Base-by-base conservation (phyloP, 2,329 filamentous ascomycete species). In the Xylariomycetidae sp. region DNA sequence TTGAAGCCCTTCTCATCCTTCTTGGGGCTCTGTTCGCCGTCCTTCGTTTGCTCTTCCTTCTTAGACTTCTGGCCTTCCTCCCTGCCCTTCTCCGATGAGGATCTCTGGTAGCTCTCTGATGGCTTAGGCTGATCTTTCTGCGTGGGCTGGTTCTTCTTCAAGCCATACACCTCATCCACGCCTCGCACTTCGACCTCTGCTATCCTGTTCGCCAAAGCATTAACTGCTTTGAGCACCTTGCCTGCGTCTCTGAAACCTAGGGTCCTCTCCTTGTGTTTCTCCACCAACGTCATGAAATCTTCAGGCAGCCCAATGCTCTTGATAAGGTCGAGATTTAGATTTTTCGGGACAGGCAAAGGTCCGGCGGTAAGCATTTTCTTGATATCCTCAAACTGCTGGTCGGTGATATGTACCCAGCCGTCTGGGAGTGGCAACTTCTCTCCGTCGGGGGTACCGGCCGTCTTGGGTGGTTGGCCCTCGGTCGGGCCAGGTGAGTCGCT, bases 401-500 rank as follows among this genome's bases (percentile, higher is more conserved):
- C 45, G 23, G 23, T 37, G 4, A 56, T 37, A 32, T 53, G 27
- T 5, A 53, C 48, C 54, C 54, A 58, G 15, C 53, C 56, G 16
- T 52, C 44, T 10, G 48, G 51, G 14, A 55, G 39, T 2, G 51
- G 46, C 4, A 16, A 12, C 27, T 31, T 48, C 8, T 39, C 41
- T 11, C 35, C 36, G 7, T 41, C 31, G 18, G 20, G 31, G 11
- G 45, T 31, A 33, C 39, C 36, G 11, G 33, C 27, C 13, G 42
- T 18, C 13, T 38, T 31, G 15, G 50, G 29, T 13, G 40, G 43
- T 5, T 49, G 30, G 14, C 30, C 46, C 5, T 51, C 42, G 4
- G 48, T 40, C 12, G 55, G 54, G 13, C 54, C 54, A 5, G 54
- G 53, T 13, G 54, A 56, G 16, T 40, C 38, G 10, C 48, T 42